phyloP scores from a whole-genome alignment of 139 green algal genomes.

The Picochlorum sp. region DNA sequence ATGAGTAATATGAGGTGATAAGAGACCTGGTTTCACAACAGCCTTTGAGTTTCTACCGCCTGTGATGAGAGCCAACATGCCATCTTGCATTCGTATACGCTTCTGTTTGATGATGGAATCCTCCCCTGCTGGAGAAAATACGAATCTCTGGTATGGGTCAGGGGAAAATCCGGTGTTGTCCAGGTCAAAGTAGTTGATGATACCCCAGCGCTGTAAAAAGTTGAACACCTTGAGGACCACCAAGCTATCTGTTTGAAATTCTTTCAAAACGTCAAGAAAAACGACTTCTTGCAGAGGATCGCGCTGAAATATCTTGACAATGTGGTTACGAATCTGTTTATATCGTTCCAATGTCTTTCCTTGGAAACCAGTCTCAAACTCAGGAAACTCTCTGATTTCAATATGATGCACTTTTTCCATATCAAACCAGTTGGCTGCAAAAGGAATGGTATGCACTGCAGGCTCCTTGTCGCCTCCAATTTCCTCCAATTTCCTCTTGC shows the following conservation, averaged over 20 bases:
- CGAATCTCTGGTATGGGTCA: neutral
- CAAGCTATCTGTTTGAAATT: constrained; percentile 48
- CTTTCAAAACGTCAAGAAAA: constrained; percentile 42
- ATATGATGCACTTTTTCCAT: constrained; percentile 48
- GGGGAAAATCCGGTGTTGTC: neutral
- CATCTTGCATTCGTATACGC: neutral
- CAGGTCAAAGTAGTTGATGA: constrained; percentile 69
- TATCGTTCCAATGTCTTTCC: constrained; percentile 29
- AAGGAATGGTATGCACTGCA: constrained; percentile 48
- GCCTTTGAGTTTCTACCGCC: neutral
- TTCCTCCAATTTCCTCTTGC: neutral
- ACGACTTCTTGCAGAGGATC: constrained; percentile 34
- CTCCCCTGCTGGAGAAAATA: neutral
- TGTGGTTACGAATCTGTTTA: constrained; percentile 48
- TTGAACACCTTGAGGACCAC: constrained; percentile 50
- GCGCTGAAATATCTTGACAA: constrained; percentile 51
- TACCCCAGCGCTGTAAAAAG: constrained; percentile 72
- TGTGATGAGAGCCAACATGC: neutral
- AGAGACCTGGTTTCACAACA: neutral
- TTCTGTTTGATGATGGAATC: neutral
- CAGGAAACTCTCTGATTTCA: constrained; percentile 42
- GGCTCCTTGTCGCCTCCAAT: constrained; percentile 2
- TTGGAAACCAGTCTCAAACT: constrained; percentile 27
- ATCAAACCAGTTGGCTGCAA: constrained; percentile 60
- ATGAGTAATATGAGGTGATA: constrained; percentile 5